Base-by-base conservation (phyloP, 352 stramenopile genomes). In the Phytophthora ramorum region DNA sequence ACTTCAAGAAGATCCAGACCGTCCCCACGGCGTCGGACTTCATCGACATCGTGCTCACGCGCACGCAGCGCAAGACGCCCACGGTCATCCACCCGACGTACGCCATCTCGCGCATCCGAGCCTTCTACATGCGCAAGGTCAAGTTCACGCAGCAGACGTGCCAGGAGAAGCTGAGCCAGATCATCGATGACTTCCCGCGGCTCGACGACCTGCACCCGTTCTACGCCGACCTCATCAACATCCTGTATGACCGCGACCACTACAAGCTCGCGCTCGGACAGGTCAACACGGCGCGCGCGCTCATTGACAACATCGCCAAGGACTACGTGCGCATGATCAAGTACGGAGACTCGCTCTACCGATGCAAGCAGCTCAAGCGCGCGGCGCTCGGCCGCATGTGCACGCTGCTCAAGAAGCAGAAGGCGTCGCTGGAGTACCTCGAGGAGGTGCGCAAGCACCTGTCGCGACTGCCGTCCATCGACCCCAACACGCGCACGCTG, bases 131-230 rank as follows among this genome's bases (percentile, higher is more conserved):
- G 97, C 89, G 97, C 77, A 99, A 99, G 88, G 97, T 99, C 76
- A 99, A 99, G 81, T 99, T 99, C 87, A 99, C 98, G 62, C 97
- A 99, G 85, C 97, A 99, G 84, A 99, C 96, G 40, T 99, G 98
- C 73, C 96, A 97, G 56, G 98, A 99, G 70, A 97, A 98, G 61
- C 90, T 99, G 8, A 96, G 87, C 17, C 83, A 92, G 61, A 99
- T 99, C 77, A 97, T 99, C 52, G 90, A 97, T 46, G 97, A 99
- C 79, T 99, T 99, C 75, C 98, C 98, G 63, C 96, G 97, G 26
- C 88, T 99, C 6, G 98, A 99, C 58, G 95, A 98, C 71, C 88
- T 98, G 60, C 95, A 98, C 59, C 98, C 98, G 58, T 99, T 99
- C 86, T 99, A 99, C 85, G 97, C 97, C 54, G 98, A 99, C 81